Base-by-base conservation (phyloP, 2,329 filamentous ascomycete species). In the Trichoderma lentiforme region DNA sequence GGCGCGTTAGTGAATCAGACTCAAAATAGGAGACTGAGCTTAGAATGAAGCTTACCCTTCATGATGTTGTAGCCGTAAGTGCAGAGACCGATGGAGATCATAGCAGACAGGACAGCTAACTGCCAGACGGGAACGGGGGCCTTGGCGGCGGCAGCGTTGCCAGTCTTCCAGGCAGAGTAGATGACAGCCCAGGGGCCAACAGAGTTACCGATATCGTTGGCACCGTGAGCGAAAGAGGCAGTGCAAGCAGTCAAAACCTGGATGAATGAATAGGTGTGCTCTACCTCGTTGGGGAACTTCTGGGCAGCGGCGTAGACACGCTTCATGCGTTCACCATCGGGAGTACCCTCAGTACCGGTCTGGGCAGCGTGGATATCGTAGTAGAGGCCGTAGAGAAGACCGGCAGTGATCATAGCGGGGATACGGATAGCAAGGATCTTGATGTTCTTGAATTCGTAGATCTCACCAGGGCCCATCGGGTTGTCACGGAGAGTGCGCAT, bases 21-120 rank as follows among this genome's bases (percentile, higher is more conserved):
- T 15, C 21, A 51, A 24, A 39, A 12, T 9, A 14, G 28, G 15
- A 11, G 6, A 57, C 34, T 21, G 6, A 70, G 6, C 6, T n/a
- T 14, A 5, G n/a, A 56, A 15, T 9, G 26, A 32, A 7, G n/a
- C 86, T 80, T 82, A 89, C 88, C 89, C 84, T 92, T 93, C 91
- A 94, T 94, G 83, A 94, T 94, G 84, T 94, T 93, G 84, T 93
- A 94, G 11, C 92, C 92, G 77, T 93, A 94, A 15, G 91, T 93
- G 78, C 90, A 85, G 71, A 94, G 85, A 75, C 92, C 92, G 56
- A 90, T 74, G 61, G 86, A 92, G 78, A 93, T 90, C 51, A 85
- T 88, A 1, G 84, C 80, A 30, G 89, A 86, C 14, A 92, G 83
- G 21, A 94, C 90, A 65, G 90, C 92, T 70, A 95, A 86, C 81